Conservation (phyloP, 495 filamentous ascomycete genomes). For the Penicillium bovifimosum region DNA sequence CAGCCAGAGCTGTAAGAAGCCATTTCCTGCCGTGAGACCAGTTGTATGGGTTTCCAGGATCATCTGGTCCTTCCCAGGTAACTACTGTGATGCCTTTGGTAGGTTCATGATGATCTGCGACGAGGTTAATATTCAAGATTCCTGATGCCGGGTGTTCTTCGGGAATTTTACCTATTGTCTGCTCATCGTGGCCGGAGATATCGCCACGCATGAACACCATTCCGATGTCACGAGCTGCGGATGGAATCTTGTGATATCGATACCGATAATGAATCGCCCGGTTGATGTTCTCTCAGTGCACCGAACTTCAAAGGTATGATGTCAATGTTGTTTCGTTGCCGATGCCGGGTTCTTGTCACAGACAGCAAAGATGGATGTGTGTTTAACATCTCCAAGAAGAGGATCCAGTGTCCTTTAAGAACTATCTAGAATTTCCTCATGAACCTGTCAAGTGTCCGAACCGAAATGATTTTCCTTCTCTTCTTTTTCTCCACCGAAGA, state of each 20-base stretch:
- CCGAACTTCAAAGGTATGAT: constrained; percentile 5
- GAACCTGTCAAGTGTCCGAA: neutral
- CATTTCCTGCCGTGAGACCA: constrained; percentile 49
- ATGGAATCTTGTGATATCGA: neutral
- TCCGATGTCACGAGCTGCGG: neutral
- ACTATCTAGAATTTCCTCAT: neutral
- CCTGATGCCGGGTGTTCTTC: neutral
- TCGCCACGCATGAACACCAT: constrained; percentile 28
- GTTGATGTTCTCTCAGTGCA: neutral
- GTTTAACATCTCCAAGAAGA: neutral
- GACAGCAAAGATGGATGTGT: neutral
- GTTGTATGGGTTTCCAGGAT: constrained; percentile 56
- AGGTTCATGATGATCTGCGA: constrained; percentile 17
- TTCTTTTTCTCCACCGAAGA: constrained; percentile 2
- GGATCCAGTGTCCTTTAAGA: neutral
- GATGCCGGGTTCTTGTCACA: neutral
- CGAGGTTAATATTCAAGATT: neutral
- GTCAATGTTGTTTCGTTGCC: constrained; percentile 7
- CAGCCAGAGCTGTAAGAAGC: constrained; percentile 23
- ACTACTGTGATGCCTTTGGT: constrained; percentile 22
- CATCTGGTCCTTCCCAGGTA: constrained; percentile 47
- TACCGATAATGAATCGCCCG: neutral
- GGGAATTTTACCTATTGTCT: constrained; percentile 12
- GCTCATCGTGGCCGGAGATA: constrained; percentile 20
- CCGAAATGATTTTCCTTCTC: neutral